A percentile compares a stretch with the other conserved stretches of the same genome.
Evolutionary conservation across 805 yeast genomes (phyloP).

Genomic region (Schizosaccharomyces lindneri): DNA sequence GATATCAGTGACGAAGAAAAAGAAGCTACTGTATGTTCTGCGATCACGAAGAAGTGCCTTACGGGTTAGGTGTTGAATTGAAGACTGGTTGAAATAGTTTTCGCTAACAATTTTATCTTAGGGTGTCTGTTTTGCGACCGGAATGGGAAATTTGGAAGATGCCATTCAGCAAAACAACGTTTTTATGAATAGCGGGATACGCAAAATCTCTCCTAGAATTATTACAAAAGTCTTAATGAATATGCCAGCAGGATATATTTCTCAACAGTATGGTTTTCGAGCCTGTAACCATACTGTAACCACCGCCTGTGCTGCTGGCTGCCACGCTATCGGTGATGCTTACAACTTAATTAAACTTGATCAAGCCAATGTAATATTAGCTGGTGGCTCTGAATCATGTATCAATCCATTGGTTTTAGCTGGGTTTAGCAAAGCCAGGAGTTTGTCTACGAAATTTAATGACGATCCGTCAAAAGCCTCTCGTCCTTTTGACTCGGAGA

Average conservation of each 20-base stretch:
- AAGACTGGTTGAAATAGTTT: neutral
- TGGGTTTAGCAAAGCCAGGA: slow-evolving; percentile 76
- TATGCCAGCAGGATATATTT: slow-evolving; percentile 85
- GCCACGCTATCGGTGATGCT: slow-evolving; percentile 85
- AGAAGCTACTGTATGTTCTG: slow-evolving; percentile 8
- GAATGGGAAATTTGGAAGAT: slow-evolving; percentile 71
- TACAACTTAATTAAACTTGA: slow-evolving; percentile 52
- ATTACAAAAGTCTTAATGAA: slow-evolving; percentile 64
- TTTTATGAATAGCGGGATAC: slow-evolving; percentile 21
- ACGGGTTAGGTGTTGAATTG: too few species aligned
- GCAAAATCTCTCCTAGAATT: slow-evolving; percentile 60
- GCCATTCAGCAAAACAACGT: slow-evolving; percentile 4
- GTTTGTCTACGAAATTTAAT: slow-evolving; percentile 39
- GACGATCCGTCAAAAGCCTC: slow-evolving; percentile 44
- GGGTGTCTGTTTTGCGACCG: slow-evolving; percentile 81
- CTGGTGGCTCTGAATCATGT: slow-evolving; percentile 84
- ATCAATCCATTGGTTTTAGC: slow-evolving; percentile 68
- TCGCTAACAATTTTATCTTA: neutral
- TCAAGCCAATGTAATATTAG: slow-evolving; percentile 64
- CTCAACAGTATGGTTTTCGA: slow-evolving; percentile 46
- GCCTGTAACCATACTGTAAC: slow-evolving; percentile 80
- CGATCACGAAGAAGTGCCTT: too few species aligned
- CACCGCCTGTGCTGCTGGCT: slow-evolving; percentile 94
- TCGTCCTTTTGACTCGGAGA: slow-evolving; percentile 56
- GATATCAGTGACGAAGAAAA: slow-evolving; percentile 15